Base-by-base conservation (phyloP, 2,329 filamentous ascomycete genomes). In the Colletotrichum cuscutae region DNA sequence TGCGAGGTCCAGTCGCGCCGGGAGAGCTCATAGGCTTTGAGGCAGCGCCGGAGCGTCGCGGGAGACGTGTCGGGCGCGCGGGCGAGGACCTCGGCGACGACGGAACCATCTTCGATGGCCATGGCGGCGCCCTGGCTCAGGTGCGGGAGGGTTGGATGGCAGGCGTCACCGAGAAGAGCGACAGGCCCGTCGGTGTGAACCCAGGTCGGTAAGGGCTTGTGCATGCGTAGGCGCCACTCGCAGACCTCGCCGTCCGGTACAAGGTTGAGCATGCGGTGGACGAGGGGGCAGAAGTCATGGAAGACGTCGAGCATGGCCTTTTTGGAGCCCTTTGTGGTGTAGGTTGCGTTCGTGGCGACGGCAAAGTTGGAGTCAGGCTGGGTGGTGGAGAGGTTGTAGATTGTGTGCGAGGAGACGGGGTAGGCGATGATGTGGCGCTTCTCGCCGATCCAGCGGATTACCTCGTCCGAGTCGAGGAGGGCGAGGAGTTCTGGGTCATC, bases 361-460 rank as follows among this genome's bases (percentile, higher is more conserved):
- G 90, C 88, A 68, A 90, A 91, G 78, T 90, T 88, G 75, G 81
- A 83, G 77, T 92, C 90, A 3, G 90, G 90, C 79, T 92, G 90
- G 35, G 88, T 85, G 12, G 89, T 87, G 13, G 90, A 90, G 42
- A 92, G 82, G 81, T 92, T 92, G 82, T 92, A 92, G 76, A 92
- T 87, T 46, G 86, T 86, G 77, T 94, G 90, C 78, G 87, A 89
- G 74, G 89, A 87, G 56, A 96, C 91, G 0, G 93, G 91, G 79
- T 95, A 96, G 0, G 92, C 92, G 76, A 95, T 94, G 80, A 95
- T 93, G 81, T 95, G 94, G 1, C 92, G 88, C 76, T 89, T 89
- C 78, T 91, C 90, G 37, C 93, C 93, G 64, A 95, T 92, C 93
- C 93, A 95, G 62, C 94, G 89, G 52, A 91, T 91, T 3, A 93